These are phyloP conservation scores for Hibiscus syriacus DNA, from an alignment of 345 rosid genomes.

Conservation along the genomic window DNA sequence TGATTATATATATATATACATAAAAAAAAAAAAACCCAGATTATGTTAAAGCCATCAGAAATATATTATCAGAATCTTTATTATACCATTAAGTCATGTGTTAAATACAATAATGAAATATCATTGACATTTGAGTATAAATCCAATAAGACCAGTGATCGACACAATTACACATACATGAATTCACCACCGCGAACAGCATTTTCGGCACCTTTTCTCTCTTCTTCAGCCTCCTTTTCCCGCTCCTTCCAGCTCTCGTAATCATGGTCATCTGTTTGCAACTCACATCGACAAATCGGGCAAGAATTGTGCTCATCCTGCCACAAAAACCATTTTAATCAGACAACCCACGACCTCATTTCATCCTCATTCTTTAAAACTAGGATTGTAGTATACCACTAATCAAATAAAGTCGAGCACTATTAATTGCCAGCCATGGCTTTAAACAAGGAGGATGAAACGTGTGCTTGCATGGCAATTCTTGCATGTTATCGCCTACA, in stretches of 20 bases:
- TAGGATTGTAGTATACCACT: background rate
- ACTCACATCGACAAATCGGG: conserved; percentile 86
- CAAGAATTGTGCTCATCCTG: conserved; percentile 98
- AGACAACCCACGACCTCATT: conserved; percentile 1
- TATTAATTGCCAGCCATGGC: conserved; percentile 94
- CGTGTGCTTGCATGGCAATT: conserved; percentile 35
- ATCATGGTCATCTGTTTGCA: conserved; percentile 79
- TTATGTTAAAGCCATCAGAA: too few relatives aligned
- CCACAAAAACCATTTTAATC: conserved; percentile 8
- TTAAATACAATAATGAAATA: conserved; percentile 1
- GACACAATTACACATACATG: conserved; percentile 55
- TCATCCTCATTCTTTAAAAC: background rate
- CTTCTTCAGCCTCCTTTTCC: conserved; percentile 88
- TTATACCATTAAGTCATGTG: background rate
- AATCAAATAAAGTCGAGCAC: conserved; percentile 7
- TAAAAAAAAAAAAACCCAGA: too few relatives aligned
- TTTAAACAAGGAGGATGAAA: conserved; percentile 90
- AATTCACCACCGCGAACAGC: conserved; percentile 88
- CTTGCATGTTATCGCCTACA: conserved; percentile 57
- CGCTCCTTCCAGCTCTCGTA: conserved; percentile 93
- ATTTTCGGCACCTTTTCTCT: conserved; percentile 85
- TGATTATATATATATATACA: too few relatives aligned
- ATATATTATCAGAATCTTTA: background rate
- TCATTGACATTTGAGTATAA: background rate
- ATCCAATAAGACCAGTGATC: conserved; percentile 13